These are phyloP conservation scores for Spencermartinsiella europaea DNA, from an alignment of 805 yeast genomes.

Conservation along the genomic window DNA sequence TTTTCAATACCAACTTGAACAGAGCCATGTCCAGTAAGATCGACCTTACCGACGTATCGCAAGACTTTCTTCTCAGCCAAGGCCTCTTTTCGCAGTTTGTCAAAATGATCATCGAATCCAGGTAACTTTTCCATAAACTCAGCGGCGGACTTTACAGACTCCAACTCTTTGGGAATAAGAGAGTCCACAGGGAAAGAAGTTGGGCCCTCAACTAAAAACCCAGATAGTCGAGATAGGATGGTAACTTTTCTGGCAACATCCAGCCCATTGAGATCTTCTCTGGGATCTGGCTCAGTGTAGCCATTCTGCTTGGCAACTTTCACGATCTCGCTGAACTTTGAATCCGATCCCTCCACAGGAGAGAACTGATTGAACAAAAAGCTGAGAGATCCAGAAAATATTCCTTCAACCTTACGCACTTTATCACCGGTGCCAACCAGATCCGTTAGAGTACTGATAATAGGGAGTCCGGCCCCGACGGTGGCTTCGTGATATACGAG, in stretches of 20 bases:
- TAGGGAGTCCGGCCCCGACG: slow-evolving; percentile 97
- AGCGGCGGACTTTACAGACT: slow-evolving; percentile 50
- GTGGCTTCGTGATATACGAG: slow-evolving; percentile 97
- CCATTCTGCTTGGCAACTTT: slow-evolving; percentile 84
- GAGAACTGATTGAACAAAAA: slow-evolving; percentile 94
- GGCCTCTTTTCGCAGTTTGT: slow-evolving; percentile 73
- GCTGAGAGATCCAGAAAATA: slow-evolving; percentile 91
- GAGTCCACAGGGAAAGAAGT: slow-evolving; percentile 92
- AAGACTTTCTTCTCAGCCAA: slow-evolving; percentile 78
- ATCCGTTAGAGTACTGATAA: slow-evolving; percentile 83
- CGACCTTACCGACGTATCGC: slow-evolving; percentile 90
- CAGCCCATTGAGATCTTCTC: slow-evolving; percentile 96
- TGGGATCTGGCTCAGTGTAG: slow-evolving; percentile 98
- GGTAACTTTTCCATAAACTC: slow-evolving; percentile 82
- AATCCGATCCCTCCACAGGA: slow-evolving; percentile 48
- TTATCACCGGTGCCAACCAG: slow-evolving; percentile 90
- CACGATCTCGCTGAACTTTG: slow-evolving; percentile 86
- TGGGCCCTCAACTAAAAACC: slow-evolving; percentile 78
- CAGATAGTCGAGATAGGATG: slow-evolving; percentile 89
- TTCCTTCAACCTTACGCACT: slow-evolving; percentile 88
- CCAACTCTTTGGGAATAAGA: slow-evolving; percentile 82
- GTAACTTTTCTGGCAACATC: slow-evolving; percentile 99
- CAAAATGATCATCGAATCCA: slow-evolving; percentile 73
- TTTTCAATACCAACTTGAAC: slow-evolving; percentile 86
- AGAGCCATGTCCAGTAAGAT: slow-evolving; percentile 48